A percentile compares a stretch with the other conserved stretches of the same genome.
These are phyloP conservation scores for Paxillus involutus DNA, from an alignment of 768 basidiomycete species.

Conservation along the genomic window DNA sequence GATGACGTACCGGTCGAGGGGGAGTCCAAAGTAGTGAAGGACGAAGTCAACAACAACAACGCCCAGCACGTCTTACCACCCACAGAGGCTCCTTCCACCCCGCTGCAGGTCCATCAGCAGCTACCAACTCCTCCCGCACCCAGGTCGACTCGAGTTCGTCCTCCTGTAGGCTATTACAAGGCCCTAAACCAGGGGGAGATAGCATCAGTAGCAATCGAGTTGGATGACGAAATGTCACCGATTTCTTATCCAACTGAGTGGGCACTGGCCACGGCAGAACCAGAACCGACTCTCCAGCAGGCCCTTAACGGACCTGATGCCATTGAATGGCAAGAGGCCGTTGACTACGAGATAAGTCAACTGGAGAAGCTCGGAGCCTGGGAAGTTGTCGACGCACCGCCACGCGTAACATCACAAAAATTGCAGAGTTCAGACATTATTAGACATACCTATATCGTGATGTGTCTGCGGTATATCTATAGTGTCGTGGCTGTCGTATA, in stretches of 20 bases:
- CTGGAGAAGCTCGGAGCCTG: constrained; percentile 25
- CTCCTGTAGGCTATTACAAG: background rate
- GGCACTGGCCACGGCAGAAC: background rate
- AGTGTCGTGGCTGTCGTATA: too few species aligned
- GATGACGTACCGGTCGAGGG: constrained; percentile 2
- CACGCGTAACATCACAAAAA: too few species aligned
- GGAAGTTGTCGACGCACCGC: constrained; percentile 24
- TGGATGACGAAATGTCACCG: background rate
- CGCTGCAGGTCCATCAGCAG: too few species aligned
- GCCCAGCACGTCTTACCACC: too few species aligned
- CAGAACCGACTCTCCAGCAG: background rate
- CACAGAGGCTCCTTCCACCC: too few species aligned
- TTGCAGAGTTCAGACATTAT: too few species aligned
- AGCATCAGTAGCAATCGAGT: background rate
- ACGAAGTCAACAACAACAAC: too few species aligned
- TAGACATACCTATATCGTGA: too few species aligned
- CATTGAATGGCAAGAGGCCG: background rate
- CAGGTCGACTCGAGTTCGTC: background rate
- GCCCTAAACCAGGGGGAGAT: background rate
- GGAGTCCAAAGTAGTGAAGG: background rate
- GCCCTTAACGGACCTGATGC: background rate
- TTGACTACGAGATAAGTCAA: constrained; percentile 11
- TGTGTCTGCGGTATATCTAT: too few species aligned
- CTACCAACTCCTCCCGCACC: background rate
- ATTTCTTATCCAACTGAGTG: background rate